Percentiles rank a stretch among this genome's conserved stretches.
Conservation (phyloP, 2,329 filamentous ascomycete species). For the Paraconiothyrium sp. region DNA sequence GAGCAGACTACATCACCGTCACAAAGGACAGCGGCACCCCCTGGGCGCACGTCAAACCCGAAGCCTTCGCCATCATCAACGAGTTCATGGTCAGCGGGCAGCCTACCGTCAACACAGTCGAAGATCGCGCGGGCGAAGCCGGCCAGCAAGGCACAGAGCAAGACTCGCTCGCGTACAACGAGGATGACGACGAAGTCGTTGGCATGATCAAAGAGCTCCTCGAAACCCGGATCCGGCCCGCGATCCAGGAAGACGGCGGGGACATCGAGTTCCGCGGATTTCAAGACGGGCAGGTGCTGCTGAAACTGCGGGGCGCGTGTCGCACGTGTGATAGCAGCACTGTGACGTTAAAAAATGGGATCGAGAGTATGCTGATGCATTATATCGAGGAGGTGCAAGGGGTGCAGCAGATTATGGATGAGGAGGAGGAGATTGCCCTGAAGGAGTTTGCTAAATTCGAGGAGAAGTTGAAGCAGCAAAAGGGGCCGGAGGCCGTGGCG, state of each 20-base stretch:
- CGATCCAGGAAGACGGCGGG: constrained; percentile 96
- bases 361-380: constrained; percentile 95
- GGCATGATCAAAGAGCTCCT: constrained; percentile 99
- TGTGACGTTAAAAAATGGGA: constrained; percentile 95
- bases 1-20: constrained; percentile 94
- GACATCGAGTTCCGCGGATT: constrained; percentile 97
- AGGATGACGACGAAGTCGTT: constrained; percentile 92
- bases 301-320: constrained; percentile 92
- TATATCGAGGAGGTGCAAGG: constrained; percentile 96
- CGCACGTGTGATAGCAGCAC: constrained; percentile 97
- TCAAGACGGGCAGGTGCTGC: constrained; percentile 79
- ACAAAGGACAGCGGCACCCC: constrained; percentile 88
- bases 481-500: constrained; percentile 61
- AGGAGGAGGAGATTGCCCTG: constrained; percentile 88
- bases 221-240: constrained; percentile 91
- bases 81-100: constrained; percentile 88
- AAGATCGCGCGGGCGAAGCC: constrained; percentile 64
- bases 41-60: constrained; percentile 95
- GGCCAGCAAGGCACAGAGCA: constrained; percentile 61
- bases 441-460: constrained; percentile 95
- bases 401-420: constrained; percentile 88
- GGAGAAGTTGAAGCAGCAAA: constrained; percentile 75
- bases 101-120: constrained; percentile 77
- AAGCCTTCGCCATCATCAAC: constrained; percentile 94
- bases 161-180: constrained; percentile 83